phyloP scores from a whole-genome alignment of 2,329 filamentous ascomycete species.

The Fusarium newnesense region DNA sequence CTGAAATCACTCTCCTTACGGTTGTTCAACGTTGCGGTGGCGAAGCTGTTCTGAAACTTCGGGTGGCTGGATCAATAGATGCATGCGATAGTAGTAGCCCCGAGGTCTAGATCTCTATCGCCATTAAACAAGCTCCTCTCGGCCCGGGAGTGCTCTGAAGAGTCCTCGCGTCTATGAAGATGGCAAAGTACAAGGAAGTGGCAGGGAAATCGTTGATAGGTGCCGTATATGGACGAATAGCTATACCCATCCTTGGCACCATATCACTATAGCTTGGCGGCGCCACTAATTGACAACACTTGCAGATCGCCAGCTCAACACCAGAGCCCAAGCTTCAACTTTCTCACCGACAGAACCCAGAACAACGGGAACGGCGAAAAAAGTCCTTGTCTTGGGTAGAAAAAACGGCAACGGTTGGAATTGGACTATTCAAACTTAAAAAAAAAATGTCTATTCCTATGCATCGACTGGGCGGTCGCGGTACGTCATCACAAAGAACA shows the following conservation, averaged over 20 bases:
- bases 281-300: slow-evolving; percentile 32
- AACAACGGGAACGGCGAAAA: slow-evolving; percentile 1
- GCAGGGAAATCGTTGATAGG: not conserved
- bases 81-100: not conserved
- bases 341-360: slow-evolving; percentile 14
- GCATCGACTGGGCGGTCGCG: slow-evolving; percentile 57
- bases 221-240: not conserved
- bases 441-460: slow-evolving; percentile 55
- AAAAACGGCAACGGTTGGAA: not conserved
- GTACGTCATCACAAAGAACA: slow-evolving; percentile 47
- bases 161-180: slow-evolving; percentile 4
- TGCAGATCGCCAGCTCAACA: slow-evolving; percentile 31
- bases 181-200: not conserved
- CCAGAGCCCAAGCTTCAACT: slow-evolving; percentile 25
- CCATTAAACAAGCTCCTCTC: not conserved
- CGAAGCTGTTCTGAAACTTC: not conserved
- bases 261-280: slow-evolving; percentile 18
- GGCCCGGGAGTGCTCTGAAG: not conserved
- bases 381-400: not conserved
- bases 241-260: slow-evolving; percentile 21
- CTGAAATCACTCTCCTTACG: not conserved
- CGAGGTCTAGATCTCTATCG: not conserved
- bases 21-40: not conserved
- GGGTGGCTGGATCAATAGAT: not conserved
- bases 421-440: not conserved